Conservation (phyloP, 768 basidiomycete genomes). For the Boletus vermiculosoides region DNA sequence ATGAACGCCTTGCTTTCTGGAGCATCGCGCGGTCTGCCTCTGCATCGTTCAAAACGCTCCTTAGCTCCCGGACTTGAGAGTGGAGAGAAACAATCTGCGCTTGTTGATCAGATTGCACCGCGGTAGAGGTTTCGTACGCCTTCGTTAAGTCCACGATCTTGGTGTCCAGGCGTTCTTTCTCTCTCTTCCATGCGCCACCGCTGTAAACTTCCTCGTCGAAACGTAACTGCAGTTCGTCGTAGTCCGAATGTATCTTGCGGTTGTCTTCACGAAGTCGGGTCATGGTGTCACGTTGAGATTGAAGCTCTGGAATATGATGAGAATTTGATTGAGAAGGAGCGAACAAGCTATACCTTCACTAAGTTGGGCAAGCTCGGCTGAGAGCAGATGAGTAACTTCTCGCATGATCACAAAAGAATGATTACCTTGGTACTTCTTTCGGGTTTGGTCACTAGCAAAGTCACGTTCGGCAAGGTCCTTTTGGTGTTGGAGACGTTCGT, state of each 20-base stretch:
- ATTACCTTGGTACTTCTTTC: constrained; percentile 83
- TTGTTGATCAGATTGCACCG: constrained; percentile 78
- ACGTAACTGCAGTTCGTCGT: constrained; percentile 70
- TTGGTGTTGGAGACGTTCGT: constrained; percentile 73
- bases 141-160: constrained; percentile 75
- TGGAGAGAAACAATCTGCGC: constrained; percentile 80
- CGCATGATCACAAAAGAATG: not conserved
- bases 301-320: constrained; percentile 51
- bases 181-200: constrained; percentile 81
- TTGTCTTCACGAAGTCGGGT: constrained; percentile 79
- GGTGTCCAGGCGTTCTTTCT: constrained; percentile 82
- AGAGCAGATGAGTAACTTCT: constrained; percentile 6
- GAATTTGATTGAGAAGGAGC: not conserved
- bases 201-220: constrained; percentile 78
- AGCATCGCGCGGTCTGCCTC: constrained; percentile 77
- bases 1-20: constrained; percentile 76
- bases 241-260: constrained; percentile 71
- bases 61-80: constrained; percentile 82
- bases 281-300: constrained; percentile 73
- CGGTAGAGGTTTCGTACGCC: constrained; percentile 70
- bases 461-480: constrained; percentile 80
- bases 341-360: constrained; percentile 59
- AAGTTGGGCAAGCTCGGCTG: constrained; percentile 75
- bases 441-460: constrained; percentile 74
- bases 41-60: constrained; percentile 78